phyloP scores from a whole-genome alignment of 2,329 filamentous ascomycete genomes.

The Tympanopsis confertula region DNA sequence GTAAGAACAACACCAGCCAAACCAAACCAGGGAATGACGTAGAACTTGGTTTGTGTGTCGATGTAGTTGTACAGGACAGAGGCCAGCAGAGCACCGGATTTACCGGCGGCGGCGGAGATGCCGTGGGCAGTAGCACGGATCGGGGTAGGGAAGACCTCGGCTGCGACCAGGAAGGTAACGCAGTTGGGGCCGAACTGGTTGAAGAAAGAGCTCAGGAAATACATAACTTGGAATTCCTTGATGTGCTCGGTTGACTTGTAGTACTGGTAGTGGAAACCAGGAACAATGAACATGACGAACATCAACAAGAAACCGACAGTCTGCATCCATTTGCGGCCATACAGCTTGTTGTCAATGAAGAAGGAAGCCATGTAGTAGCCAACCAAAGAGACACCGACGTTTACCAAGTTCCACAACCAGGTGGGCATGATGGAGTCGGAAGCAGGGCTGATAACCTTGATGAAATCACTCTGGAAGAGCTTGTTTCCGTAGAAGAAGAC shows the following conservation, averaged over 20 bases:
- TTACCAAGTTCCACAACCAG: slow-evolving; percentile 89
- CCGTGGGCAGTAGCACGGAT: slow-evolving; percentile 90
- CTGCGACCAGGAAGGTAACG: slow-evolving; percentile 90
- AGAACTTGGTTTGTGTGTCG: slow-evolving; percentile 70
- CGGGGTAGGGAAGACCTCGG: slow-evolving; percentile 90
- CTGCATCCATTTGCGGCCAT: slow-evolving; percentile 93
- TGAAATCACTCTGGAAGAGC: slow-evolving; percentile 88
- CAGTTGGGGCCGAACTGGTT: slow-evolving; percentile 97
- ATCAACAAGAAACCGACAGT: slow-evolving; percentile 85
- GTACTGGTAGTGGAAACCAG: slow-evolving; percentile 78
- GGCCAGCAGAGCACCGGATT: slow-evolving; percentile 76
- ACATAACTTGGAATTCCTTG: slow-evolving; percentile 92
- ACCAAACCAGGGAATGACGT: slow-evolving; percentile 91
- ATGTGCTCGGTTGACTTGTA: slow-evolving; percentile 64
- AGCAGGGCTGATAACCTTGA: slow-evolving; percentile 62
- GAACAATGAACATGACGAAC: slow-evolving; percentile 87
- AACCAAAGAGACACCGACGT: slow-evolving; percentile 71
- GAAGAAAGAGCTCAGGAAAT: slow-evolving; percentile 96
- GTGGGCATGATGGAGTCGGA: slow-evolving; percentile 66
- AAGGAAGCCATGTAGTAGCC: slow-evolving; percentile 88
- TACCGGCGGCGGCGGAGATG: slow-evolving; percentile 83
- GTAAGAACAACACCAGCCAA: slow-evolving; percentile 77
- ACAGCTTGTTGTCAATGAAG: slow-evolving; percentile 90
- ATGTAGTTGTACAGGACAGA: slow-evolving; percentile 94
- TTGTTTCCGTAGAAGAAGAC: slow-evolving; percentile 99